Evolutionary conservation across 192 early-diverging fungal species (phyloP).

Genomic region (Coemansia sp.): DNA sequence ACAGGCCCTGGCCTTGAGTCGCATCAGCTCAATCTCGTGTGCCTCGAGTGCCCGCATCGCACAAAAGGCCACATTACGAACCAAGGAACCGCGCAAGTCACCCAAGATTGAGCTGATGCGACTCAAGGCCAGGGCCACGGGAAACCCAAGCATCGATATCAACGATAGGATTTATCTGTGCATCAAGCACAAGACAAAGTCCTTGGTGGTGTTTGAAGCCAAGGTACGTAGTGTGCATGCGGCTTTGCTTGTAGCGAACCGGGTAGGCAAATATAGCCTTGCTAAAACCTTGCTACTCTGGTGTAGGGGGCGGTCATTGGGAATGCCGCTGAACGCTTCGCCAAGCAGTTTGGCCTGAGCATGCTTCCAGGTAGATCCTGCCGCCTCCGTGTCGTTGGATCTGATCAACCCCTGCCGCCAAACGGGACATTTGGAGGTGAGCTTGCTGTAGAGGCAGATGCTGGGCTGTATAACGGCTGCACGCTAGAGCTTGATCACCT

Average conservation of each 20-base stretch:
- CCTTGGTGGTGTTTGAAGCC: slow-evolving; percentile 25
- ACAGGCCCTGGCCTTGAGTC: slow-evolving; percentile 24
- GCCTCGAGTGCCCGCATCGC: not conserved
- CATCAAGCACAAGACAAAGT: slow-evolving; percentile 17
- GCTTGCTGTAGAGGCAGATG: not conserved
- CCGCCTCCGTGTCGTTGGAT: slow-evolving; percentile 9
- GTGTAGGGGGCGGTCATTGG: slow-evolving; percentile 27
- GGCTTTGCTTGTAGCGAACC: not conserved
- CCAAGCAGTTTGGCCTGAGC: slow-evolving; percentile 21
- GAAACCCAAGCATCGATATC: slow-evolving; percentile 35
- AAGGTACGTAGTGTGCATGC: slow-evolving; percentile 8
- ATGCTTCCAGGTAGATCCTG: slow-evolving; percentile 23
- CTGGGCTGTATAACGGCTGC: slow-evolving; percentile 33
- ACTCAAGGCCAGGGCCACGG: slow-evolving; percentile 42
- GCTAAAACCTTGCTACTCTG: not conserved
- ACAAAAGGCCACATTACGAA: not conserved
- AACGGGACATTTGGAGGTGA: slow-evolving; percentile 21
- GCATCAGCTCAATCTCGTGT: too few species aligned
- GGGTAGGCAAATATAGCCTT: not conserved
- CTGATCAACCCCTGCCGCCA: slow-evolving; percentile 15
- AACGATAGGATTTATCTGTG: slow-evolving; percentile 33
- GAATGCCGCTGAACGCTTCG: slow-evolving; percentile 31
- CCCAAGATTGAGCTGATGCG: slow-evolving; percentile 49
- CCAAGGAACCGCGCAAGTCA: slow-evolving; percentile 9
- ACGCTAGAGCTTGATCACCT: slow-evolving; percentile 15